Percentiles rank a stretch among this genome's conserved stretches.
These are phyloP conservation scores for Zalaria sp. DNA, from an alignment of 2,329 filamentous ascomycete species.

Conservation along the genomic window DNA sequence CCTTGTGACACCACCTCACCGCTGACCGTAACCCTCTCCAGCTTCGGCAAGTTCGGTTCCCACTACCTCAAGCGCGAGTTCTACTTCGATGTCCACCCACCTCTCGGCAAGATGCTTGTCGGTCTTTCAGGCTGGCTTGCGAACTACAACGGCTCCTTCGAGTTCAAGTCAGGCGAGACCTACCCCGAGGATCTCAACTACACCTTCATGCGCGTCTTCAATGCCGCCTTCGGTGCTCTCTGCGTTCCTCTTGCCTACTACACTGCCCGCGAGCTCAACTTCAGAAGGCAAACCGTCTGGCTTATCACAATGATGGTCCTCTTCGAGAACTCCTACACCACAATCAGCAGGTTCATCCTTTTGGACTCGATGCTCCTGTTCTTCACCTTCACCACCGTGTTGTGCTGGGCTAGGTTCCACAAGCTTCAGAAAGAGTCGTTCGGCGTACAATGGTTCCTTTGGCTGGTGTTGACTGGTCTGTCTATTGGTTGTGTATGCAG, in stretches of 20 bases:
- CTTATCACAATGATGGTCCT: slow-evolving; percentile 92
- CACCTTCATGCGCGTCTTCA: slow-evolving; percentile 97
- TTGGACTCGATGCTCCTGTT: slow-evolving; percentile 97
- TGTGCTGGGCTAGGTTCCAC: slow-evolving; percentile 97
- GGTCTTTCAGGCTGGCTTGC: slow-evolving; percentile 91
- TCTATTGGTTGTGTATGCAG: slow-evolving; percentile 98
- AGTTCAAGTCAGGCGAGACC: slow-evolving; percentile 96
- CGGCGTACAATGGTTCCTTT: slow-evolving; percentile 81
- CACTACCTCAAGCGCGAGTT: slow-evolving; percentile 99
- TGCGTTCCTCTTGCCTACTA: slow-evolving; percentile 92
- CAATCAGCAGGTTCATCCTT: slow-evolving; percentile 95
- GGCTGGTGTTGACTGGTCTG: slow-evolving; percentile 84
- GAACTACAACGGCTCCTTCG: slow-evolving; percentile 97
- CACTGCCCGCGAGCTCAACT: slow-evolving; percentile 80
- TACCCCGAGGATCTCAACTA: slow-evolving; percentile 93
- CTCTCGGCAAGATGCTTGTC: slow-evolving; percentile 95
- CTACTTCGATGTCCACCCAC: slow-evolving; percentile 96
- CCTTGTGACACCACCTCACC: background rate
- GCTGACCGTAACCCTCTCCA: slow-evolving; percentile 17
- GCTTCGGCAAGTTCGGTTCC: slow-evolving; percentile 94
- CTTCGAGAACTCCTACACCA: slow-evolving; percentile 98
- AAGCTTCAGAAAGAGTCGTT: slow-evolving; percentile 75
- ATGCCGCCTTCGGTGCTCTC: slow-evolving; percentile 82
- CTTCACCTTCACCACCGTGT: slow-evolving; percentile 93
- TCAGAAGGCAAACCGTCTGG: slow-evolving; percentile 81